Evolutionary conservation across 2,329 filamentous ascomycete species (phyloP).

Genomic region (Neopestalotiopsis rosae): DNA sequence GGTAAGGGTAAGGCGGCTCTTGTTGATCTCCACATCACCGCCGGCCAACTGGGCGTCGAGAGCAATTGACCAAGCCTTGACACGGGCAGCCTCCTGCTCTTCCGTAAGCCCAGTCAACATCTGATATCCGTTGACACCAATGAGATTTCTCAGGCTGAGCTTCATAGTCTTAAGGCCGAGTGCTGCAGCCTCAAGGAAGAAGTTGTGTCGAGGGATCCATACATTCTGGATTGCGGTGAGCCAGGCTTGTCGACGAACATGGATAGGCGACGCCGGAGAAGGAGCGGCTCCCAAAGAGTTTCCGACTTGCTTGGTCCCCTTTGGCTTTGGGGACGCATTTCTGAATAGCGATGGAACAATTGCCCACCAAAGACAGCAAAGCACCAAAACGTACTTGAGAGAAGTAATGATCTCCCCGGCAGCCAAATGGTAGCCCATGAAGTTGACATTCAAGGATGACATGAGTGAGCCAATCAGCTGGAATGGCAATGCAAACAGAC

Average conservation of each 20-base stretch:
- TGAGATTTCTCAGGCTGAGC: constrained; percentile 76
- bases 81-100: constrained; percentile 83
- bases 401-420: constrained; percentile 52
- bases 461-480: constrained; percentile 58
- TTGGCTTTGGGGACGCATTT: constrained; percentile 57
- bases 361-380: constrained; percentile 60
- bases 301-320: constrained; percentile 45
- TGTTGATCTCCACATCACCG: constrained; percentile 88
- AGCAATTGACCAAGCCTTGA: constrained; percentile 93
- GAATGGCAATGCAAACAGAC: constrained; percentile 69
- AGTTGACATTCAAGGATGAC: constrained; percentile 53
- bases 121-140: constrained; percentile 80
- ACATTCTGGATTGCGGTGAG: constrained; percentile 91
- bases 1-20: constrained; percentile 82
- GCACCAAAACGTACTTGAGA: constrained; percentile 57
- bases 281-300: constrained; percentile 60
- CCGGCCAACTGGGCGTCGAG: constrained; percentile 92
- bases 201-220: constrained; percentile 87
- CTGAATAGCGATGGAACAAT: constrained; percentile 60
- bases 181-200: constrained; percentile 83
- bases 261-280: constrained; percentile 80
- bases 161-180: constrained; percentile 82
- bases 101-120: constrained; percentile 79
- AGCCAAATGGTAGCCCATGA: constrained; percentile 59
- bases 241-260: constrained; percentile 88